Conservation (phyloP, 768 basidiomycete species). For the Mycena maculata region DNA sequence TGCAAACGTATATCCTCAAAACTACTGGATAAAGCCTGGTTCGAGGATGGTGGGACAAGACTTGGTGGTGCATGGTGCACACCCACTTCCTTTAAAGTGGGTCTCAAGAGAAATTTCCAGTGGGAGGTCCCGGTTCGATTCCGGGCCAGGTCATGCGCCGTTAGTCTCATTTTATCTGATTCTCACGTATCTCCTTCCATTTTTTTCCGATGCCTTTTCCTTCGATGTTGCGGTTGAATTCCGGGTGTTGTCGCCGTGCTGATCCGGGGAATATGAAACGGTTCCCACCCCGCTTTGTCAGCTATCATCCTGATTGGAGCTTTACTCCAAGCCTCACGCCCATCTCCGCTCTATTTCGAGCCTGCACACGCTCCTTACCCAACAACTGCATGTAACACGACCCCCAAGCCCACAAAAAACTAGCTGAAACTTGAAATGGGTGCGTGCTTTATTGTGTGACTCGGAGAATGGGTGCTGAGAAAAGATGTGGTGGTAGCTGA, state of each 20-base stretch:
- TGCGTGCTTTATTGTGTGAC: background rate
- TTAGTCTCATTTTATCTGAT: no score
- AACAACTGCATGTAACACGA: constrained; percentile 26
- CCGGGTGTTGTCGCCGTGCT: no score
- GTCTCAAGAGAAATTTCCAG: background rate
- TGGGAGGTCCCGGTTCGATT: constrained; percentile 6
- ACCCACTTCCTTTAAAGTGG: background rate
- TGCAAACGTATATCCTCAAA: no score
- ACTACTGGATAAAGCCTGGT: background rate
- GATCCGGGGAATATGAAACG: no score
- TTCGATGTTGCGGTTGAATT: no score
- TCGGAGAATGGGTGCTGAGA: background rate
- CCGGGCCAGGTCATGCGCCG: background rate
- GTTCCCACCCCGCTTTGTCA: no score
- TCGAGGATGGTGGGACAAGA: background rate
- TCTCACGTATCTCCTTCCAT: background rate
- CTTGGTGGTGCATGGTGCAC: constrained; percentile 7
- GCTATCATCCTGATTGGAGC: no score
- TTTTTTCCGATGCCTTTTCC: constrained; percentile 6
- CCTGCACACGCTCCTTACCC: constrained; percentile 27
- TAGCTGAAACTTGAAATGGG: constrained; percentile 8
- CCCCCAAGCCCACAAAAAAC: background rate
- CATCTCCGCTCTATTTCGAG: background rate
- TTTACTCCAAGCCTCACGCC: no score
- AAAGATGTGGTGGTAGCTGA: no score